Evolutionary conservation across 495 filamentous ascomycete genomes (phyloP).

Genomic region (Xylaria acuta): DNA sequence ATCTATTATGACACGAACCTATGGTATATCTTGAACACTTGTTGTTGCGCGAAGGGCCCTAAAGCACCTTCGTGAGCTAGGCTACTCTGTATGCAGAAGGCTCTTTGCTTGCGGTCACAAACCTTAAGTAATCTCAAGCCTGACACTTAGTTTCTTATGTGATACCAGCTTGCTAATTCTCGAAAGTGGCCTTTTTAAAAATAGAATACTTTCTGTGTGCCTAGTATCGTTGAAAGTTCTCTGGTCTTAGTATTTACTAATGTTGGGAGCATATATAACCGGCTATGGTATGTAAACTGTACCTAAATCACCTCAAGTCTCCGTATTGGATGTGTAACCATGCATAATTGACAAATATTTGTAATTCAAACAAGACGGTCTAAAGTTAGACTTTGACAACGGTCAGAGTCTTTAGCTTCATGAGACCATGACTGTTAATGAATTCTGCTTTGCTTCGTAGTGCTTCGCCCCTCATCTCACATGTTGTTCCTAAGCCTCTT

Average conservation of each 20-base stretch:
- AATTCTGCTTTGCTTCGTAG: background rate
- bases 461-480: background rate
- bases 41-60: background rate
- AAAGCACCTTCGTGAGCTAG: background rate
- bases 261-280: background rate
- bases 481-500: conserved; percentile 1
- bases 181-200: background rate
- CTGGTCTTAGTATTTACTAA: background rate
- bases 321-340: background rate
- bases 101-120: background rate
- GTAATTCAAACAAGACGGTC: background rate
- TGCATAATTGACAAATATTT: background rate
- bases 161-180: background rate
- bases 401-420: background rate
- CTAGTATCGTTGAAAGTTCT: background rate
- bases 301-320: background rate
- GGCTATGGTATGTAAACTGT: background rate
- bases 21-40: background rate
- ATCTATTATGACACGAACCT: background rate
- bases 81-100: background rate
- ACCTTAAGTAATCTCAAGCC: background rate
- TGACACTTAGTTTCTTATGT: background rate
- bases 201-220: background rate
- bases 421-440: conserved; percentile 4
- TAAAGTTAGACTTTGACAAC: background rate